Conservation (phyloP, 371 early-diverging fungal species). For the Blakeslea trispora region DNA sequence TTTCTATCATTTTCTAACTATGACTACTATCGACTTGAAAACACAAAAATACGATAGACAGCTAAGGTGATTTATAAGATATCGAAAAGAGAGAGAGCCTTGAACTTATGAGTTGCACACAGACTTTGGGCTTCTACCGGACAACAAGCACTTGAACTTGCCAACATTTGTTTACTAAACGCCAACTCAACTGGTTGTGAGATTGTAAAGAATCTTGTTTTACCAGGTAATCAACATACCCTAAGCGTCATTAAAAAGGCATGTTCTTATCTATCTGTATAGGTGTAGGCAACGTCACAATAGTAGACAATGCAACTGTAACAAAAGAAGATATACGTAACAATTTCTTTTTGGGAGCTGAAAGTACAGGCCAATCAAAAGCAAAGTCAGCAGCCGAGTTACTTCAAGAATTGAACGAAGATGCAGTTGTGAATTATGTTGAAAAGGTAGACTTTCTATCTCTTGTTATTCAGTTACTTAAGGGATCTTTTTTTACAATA, state of each 20-base stretch:
- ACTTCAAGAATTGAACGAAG: conserved; percentile 88
- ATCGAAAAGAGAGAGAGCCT: too few relatives aligned
- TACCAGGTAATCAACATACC: conserved; percentile 76
- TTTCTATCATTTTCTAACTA: background rate
- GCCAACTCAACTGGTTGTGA: conserved; percentile 88
- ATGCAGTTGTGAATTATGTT: conserved; percentile 65
- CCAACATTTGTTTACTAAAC: conserved; percentile 83
- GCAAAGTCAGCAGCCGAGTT: conserved; percentile 65
- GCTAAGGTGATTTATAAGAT: conserved; percentile 60
- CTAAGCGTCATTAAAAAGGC: too few relatives aligned
- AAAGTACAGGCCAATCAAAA: conserved; percentile 63
- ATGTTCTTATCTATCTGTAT: background rate
- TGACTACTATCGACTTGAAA: conserved; percentile 50
- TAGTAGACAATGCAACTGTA: conserved; percentile 75
- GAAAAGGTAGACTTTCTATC: conserved; percentile 40
- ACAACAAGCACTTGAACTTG: conserved; percentile 82
- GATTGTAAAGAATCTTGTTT: conserved; percentile 89
- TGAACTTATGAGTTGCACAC: too few relatives aligned
- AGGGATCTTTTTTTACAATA: background rate
- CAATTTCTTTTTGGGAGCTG: conserved; percentile 87
- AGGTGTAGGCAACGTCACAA: conserved; percentile 89
- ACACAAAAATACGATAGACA: conserved; percentile 92
- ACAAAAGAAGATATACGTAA: conserved; percentile 69
- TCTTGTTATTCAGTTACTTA: background rate
- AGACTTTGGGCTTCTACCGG: conserved; percentile 94